phyloP scores from a whole-genome alignment of 176 grass and related monocot genomes.

The Lolium multiflorum region DNA sequence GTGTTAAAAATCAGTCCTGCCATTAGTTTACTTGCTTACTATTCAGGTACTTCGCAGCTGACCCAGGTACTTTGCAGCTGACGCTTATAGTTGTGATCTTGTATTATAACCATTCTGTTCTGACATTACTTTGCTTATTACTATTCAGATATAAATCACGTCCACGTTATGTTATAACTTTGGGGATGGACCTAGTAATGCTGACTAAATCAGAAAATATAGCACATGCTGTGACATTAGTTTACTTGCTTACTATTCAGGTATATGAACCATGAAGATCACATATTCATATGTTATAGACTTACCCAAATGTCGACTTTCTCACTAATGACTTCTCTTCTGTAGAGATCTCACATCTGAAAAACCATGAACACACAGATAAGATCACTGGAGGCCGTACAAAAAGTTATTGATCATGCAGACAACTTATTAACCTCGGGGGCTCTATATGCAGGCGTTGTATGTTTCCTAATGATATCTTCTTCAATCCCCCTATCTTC shows the following conservation, averaged over 20 bases:
- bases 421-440: conserved; percentile 65
- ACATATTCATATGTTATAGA: conserved; percentile 28
- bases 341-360: conserved; percentile 97
- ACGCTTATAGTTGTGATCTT: conserved; percentile 6
- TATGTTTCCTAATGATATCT: conserved; percentile 88
- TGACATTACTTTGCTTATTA: not conserved
- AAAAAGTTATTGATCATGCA: not conserved
- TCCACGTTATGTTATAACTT: not conserved
- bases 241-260: conserved; percentile 25
- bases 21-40: not conserved
- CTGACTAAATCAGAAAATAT: conserved; percentile 13
- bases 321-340: conserved; percentile 86
- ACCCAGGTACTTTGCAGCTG: conserved; percentile 27
- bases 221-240: conserved; percentile 12
- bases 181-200: not conserved
- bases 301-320: conserved; percentile 91
- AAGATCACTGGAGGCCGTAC: conserved; percentile 9
- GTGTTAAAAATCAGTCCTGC: conserved; percentile 23
- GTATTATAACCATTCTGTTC: conserved; percentile 1
- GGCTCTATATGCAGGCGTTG: conserved; percentile 86
- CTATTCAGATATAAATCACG: not conserved
- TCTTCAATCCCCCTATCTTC: conserved; percentile 93
- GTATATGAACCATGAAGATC: conserved; percentile 13
- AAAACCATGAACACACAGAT: conserved; percentile 41
- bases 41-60: not conserved